Evolutionary conservation across 2,329 filamentous ascomycete species (phyloP).

Genomic region (Apiospora arundinis): DNA sequence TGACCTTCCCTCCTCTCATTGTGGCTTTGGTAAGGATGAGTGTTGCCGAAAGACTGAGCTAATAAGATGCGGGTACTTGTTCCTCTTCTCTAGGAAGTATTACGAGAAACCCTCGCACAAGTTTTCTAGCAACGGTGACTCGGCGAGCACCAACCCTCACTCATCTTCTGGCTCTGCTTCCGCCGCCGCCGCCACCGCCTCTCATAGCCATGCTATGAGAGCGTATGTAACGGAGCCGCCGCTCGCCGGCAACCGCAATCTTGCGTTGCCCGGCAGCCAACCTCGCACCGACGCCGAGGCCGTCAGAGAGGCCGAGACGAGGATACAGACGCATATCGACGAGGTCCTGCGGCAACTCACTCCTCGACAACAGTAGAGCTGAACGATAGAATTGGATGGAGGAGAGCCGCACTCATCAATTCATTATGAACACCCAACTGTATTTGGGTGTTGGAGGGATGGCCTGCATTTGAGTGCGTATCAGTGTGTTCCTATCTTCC

Average conservation of each 20-base stretch:
- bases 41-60: not conserved
- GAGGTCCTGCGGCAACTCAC: not conserved
- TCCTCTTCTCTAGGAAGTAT: not conserved
- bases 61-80: not conserved
- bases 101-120: not conserved
- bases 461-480: not conserved
- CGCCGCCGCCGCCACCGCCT: not conserved
- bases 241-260: not conserved
- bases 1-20: not conserved
- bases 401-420: not conserved
- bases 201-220: not conserved
- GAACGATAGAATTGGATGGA: not conserved
- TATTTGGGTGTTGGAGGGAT: not conserved
- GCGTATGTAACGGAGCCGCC: not conserved
- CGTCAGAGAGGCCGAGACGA: not conserved
- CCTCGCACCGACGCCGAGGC: not conserved
- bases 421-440: not conserved
- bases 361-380: not conserved
- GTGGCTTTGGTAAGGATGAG: not conserved
- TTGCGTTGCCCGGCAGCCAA: not conserved
- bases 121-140: not conserved
- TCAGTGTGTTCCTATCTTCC: not conserved
- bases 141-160: not conserved
- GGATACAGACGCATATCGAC: not conserved
- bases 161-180: not conserved